Percentiles rank a stretch among this genome's conserved stretches.
Conservation (phyloP, 768 basidiomycete genomes). For the Pulveroboletus frians region DNA sequence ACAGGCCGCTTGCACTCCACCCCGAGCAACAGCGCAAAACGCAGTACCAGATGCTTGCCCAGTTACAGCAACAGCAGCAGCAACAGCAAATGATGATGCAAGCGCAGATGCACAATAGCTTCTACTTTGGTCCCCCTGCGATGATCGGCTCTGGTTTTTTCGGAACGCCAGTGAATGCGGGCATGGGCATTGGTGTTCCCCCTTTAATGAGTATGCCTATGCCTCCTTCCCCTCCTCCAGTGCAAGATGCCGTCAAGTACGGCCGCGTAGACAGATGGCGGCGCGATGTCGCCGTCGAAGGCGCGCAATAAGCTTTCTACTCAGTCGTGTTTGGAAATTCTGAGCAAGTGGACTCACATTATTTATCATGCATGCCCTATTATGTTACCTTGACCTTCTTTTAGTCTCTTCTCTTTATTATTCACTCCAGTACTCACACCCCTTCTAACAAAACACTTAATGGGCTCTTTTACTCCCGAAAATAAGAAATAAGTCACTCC, state of each 20-base stretch:
- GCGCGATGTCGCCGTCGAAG: conserved; percentile 69
- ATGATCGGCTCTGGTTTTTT: conserved; percentile 73
- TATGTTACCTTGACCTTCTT: neutral
- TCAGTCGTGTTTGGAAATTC: conserved; percentile 5
- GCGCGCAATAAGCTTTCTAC: conserved; percentile 33
- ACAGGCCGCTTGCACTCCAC: conserved; percentile 65
- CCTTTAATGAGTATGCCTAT: conserved; percentile 38
- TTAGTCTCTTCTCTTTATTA: neutral
- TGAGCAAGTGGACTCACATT: conserved; percentile 6
- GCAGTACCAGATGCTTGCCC: conserved; percentile 40
- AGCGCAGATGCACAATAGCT: conserved; percentile 67
- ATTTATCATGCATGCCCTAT: neutral
- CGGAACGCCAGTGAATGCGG: conserved; percentile 47
- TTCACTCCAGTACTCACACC: conserved; percentile 1
- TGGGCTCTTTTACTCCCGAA: neutral
- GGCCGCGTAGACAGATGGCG: conserved; percentile 78
- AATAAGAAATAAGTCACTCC: conserved; percentile 31
- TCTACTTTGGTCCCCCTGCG: conserved; percentile 64
- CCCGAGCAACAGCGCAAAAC: conserved; percentile 77
- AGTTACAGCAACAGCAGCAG: conserved; percentile 34
- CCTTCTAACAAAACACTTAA: neutral
- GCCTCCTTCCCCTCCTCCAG: conserved; percentile 55
- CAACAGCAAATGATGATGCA: conserved; percentile 71
- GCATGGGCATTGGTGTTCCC: conserved; percentile 44
- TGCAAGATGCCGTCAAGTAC: conserved; percentile 61